Base-by-base conservation (phyloP, 1,139 yeast species). In the Fermentozyma sake region DNA sequence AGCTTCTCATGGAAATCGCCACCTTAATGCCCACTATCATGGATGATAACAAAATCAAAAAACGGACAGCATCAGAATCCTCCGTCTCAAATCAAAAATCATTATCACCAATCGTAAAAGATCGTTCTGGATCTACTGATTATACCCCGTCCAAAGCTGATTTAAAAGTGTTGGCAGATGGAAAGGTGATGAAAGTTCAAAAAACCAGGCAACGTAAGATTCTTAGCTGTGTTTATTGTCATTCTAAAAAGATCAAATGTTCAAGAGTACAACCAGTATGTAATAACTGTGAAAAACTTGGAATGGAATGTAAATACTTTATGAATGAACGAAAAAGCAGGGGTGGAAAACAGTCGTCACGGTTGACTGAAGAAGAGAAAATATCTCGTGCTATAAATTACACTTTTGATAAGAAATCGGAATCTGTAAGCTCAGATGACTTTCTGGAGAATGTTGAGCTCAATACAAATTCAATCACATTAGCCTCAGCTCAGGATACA, bases 231-330 rank as follows among this genome's bases (percentile, higher is more conserved):
- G 72, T 76, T 9, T 68, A 76, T 23, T 76, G 82, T 38, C 82
- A 76, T 46, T 72, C 76, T 30, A 64, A 77, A 33, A 76, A 76
- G 48, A 73, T 75, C 40, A 73, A 73, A 44, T 76, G 82, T 42
- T 66, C 76, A 2, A 54, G 81, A 33, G 68, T 58, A 9, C 60
- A 52, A 15, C 72, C 72, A 6, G 46, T 55, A 4, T 76, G 82
- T 42, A 54, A 54, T 31, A 72, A 70, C 46, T 76, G 82, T 48
- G 50, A 63, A 38, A 63, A 61, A 33, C 34, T 60, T 13, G 61
- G 60, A 3, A 38, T 61, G 15, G 60, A 59, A 20, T 76, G 82
- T 50, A 65, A 65, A 38, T 76, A 75, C 45, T 76, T 73, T 37
- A 65, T 68, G 29, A 76, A 76, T 43, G 78, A 74, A 40, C 52